These are phyloP conservation scores for Lupinus albus DNA, from an alignment of 306 rosid species.

Conservation along the genomic window DNA sequence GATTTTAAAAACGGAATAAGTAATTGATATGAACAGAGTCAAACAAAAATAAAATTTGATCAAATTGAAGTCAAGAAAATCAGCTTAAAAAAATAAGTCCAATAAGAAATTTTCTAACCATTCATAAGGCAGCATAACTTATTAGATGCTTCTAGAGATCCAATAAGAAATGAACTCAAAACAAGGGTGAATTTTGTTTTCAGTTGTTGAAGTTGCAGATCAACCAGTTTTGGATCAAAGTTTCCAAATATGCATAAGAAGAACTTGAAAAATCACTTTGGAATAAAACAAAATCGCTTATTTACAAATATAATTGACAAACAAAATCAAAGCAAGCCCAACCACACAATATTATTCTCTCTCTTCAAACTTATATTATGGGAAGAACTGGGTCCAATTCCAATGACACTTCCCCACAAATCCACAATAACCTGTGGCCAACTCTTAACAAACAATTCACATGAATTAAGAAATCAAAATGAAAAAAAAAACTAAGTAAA, in stretches of 20 bases:
- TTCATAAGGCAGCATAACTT: slow-evolving; percentile 12
- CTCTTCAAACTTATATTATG: slow-evolving; percentile 25
- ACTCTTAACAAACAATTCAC: not conserved
- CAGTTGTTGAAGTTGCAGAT: slow-evolving; percentile 3
- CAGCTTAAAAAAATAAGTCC: slow-evolving; percentile 26
- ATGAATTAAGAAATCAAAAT: slow-evolving; percentile 7
- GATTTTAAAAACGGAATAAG: slow-evolving; percentile 21
- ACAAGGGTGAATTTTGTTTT: not conserved
- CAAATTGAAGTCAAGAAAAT: slow-evolving; percentile 31
- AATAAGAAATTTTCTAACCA: slow-evolving; percentile 26
- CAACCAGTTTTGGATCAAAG: slow-evolving; percentile 26
- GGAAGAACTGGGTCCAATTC: slow-evolving; percentile 34
- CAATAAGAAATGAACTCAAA: slow-evolving; percentile 14
- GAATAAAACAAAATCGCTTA: slow-evolving; percentile 3
- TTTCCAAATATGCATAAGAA: slow-evolving; percentile 9
- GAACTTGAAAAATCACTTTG: slow-evolving; percentile 12
- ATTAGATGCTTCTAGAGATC: slow-evolving; percentile 18
- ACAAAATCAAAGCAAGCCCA: slow-evolving; percentile 8
- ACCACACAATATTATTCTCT: slow-evolving; percentile 24
- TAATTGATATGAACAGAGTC: slow-evolving; percentile 30
- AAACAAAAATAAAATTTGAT: slow-evolving; percentile 33
- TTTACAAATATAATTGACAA: slow-evolving; percentile 21
- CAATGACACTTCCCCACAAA: slow-evolving; percentile 27
- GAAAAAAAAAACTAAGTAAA: not conserved
- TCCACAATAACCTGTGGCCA: slow-evolving; percentile 33